Conservation (phyloP, 2,329 filamentous ascomycete genomes). For the Aureobasidium melanogenum region DNA sequence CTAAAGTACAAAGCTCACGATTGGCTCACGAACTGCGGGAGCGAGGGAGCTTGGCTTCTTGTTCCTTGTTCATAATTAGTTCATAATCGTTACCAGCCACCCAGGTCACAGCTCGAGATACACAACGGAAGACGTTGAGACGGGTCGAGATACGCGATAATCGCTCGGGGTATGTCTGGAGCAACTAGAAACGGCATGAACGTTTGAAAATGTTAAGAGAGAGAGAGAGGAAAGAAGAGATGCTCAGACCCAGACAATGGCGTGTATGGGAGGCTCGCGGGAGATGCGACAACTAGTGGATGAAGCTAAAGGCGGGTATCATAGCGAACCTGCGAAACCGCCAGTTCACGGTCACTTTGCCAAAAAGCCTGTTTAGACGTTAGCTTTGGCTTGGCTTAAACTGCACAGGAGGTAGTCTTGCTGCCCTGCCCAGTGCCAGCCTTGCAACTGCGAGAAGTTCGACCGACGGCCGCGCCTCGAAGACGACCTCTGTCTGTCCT, state of each 20-base stretch:
- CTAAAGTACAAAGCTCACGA: not conserved
- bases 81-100: not conserved
- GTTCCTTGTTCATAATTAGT: too few relatives aligned
- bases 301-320: too few relatives aligned
- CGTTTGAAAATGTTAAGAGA: not conserved
- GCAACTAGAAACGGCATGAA: not conserved
- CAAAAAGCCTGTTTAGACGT: too few relatives aligned
- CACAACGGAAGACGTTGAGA: not conserved
- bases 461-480: not conserved
- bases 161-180: not conserved
- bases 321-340: too few relatives aligned
- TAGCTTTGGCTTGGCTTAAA: too few relatives aligned
- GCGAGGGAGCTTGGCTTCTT: not conserved
- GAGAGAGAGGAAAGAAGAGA: not conserved
- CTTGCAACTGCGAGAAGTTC: not conserved
- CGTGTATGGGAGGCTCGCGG: not conserved
- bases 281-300: not conserved
- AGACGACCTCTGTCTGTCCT: not conserved
- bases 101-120: not conserved
- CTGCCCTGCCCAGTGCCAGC: not conserved
- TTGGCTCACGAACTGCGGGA: not conserved
- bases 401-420: not conserved
- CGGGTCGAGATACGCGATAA: not conserved
- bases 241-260: too few relatives aligned
- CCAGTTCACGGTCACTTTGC: too few relatives aligned